A percentile compares a stretch with the other conserved stretches of the same genome.
Evolutionary conservation across 1,284 basidiomycete genomes (phyloP).

Genomic region (Pulchroboletus neoregius): DNA sequence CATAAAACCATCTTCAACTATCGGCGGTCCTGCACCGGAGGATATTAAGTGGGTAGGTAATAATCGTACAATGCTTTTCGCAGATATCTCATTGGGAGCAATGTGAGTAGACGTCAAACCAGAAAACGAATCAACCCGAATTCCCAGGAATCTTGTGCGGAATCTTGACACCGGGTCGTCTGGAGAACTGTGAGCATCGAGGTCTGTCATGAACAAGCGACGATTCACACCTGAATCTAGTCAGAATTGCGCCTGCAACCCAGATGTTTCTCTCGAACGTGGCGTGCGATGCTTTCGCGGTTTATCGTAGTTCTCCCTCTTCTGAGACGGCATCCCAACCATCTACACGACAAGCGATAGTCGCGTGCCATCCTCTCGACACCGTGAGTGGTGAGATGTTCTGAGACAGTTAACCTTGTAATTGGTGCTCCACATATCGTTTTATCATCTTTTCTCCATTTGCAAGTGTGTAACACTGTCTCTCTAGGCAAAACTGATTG

Average conservation of each 20-base stretch:
- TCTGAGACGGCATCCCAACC: constrained; percentile 15
- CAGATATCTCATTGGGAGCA: neutral
- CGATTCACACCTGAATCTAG: constrained; percentile 1
- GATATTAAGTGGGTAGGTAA: neutral
- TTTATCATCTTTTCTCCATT: constrained; percentile 9
- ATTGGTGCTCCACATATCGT: constrained; percentile 7
- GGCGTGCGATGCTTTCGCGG: constrained; percentile 22
- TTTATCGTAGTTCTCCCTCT: constrained; percentile 9
- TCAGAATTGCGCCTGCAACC: constrained; percentile 12
- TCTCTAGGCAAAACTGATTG: neutral
- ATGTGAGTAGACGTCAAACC: neutral
- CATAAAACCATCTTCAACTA: neutral
- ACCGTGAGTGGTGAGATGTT: constrained; percentile 16
- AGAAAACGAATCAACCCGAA: neutral
- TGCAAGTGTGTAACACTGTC: neutral
- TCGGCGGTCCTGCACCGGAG: neutral
- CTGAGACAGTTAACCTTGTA: neutral
- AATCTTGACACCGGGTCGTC: neutral
- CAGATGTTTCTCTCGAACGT: constrained; percentile 24
- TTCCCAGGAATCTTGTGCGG: neutral
- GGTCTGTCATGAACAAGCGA: neutral
- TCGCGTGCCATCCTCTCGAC: neutral
- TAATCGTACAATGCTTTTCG: neutral
- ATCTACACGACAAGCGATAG: constrained; percentile 1
- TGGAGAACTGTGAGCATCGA: neutral